Base-by-base conservation (phyloP, 805 yeast species). In the Cyberlindnera maritima region DNA sequence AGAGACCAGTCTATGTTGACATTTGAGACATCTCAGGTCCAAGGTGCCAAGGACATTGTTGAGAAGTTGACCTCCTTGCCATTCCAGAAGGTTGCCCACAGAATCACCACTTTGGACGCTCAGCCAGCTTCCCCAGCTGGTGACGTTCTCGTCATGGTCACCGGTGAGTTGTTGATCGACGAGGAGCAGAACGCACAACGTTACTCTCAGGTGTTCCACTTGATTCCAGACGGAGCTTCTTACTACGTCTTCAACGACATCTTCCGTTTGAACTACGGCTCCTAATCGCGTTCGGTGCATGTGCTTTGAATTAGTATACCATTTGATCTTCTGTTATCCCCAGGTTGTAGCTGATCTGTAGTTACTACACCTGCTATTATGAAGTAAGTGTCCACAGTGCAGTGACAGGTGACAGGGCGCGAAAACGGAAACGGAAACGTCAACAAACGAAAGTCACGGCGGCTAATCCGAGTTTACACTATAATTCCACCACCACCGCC, bases 1-100 rank as follows among this genome's bases (percentile, higher is more conserved):
- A 87, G 99, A 67, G 96, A 89, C 52, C 91, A 88, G 67, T 90
- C 97, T 25, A 94, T 94, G 99, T 77, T 94, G 71, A 94, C 99
- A 40, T 94, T 94, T 62, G 99, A 94, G 74, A 83, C 91, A 46
- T 76, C 90, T 49, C 97, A 92, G 76, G 76, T 87, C 56, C 99
- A 92, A 75, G 99, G 99, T 58, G 88, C 96, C 48, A 83, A 85
- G 73, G 85, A 76, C 61, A 94, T 94, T 63, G 90, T 94, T 54
- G 98, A 94, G 74, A 92, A 94, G 68, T 80, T 94, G 57, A 83
- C 81, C 49, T 79, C 90, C 33, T 78, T 94, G 61, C 97, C 97
- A 43, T 94, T 94, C 77, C 85, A 79, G 66, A 90, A 90, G 71
- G 97, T 94, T 48, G 85, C 80, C 42, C 99, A 94, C 75, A 80